phyloP scores from a whole-genome alignment of 2,329 filamentous ascomycete species.

The Pochonia chlamydosporia region DNA sequence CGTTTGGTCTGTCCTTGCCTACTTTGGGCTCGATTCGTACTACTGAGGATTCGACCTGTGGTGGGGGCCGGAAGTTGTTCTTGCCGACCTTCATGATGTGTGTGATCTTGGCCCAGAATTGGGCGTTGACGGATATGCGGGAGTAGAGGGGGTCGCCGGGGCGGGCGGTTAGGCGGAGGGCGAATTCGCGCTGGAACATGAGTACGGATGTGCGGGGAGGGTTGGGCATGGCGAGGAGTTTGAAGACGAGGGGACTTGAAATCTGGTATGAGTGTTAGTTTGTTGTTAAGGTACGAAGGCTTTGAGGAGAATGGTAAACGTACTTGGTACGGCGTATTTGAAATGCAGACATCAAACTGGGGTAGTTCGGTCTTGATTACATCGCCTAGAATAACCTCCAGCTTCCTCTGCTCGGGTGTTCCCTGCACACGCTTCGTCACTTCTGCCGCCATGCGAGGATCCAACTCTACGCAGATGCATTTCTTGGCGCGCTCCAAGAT shows the following conservation, averaged over 20 bases:
- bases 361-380: constrained; percentile 73
- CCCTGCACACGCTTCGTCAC: constrained; percentile 91
- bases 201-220: constrained; percentile 81
- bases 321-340: constrained; percentile 58
- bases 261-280: constrained; percentile 46
- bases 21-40: constrained; percentile 85
- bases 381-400: constrained; percentile 87
- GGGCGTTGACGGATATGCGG: constrained; percentile 84
- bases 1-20: constrained; percentile 69
- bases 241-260: constrained; percentile 85
- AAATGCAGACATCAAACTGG: constrained; percentile 79
- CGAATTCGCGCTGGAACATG: constrained; percentile 96
- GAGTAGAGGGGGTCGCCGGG: constrained; percentile 87
- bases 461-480: constrained; percentile 79
- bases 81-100: constrained; percentile 88
- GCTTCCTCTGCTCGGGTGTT: constrained; percentile 72
- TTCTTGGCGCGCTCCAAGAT: constrained; percentile 86
- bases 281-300: neutral
- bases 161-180: constrained; percentile 79
- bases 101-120: constrained; percentile 70
- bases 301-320: neutral
- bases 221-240: constrained; percentile 75
- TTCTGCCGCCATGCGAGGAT: constrained; percentile 94
- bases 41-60: constrained; percentile 85
- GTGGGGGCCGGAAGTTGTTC: constrained; percentile 95